A percentile compares a stretch with the other conserved stretches of the same genome.
These are phyloP conservation scores for Suillus bovinus DNA, from an alignment of 768 basidiomycete species.

Conservation along the genomic window DNA sequence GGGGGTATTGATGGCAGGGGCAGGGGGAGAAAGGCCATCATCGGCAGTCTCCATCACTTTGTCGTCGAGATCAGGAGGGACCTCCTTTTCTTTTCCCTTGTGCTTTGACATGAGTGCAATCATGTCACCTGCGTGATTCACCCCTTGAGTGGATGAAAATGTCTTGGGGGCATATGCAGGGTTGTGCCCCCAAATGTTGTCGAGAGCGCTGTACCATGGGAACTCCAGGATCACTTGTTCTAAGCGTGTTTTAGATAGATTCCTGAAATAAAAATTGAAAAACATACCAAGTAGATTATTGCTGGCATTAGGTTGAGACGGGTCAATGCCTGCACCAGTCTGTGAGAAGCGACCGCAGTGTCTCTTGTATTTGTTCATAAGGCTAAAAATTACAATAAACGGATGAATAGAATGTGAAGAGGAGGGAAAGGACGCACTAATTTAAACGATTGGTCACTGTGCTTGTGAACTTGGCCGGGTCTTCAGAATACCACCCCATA, in stretches of 20 bases:
- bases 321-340: not conserved
- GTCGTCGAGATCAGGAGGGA: not conserved
- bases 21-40: not conserved
- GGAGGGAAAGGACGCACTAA: not conserved
- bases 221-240: no score
- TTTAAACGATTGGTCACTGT: not conserved
- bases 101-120: not conserved
- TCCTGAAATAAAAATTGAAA: no score
- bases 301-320: not conserved
- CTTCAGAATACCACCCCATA: not conserved
- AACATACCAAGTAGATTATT: no score
- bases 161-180: not conserved
- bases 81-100: not conserved
- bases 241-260: no score
- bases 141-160: not conserved
- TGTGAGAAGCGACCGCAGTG: not conserved
- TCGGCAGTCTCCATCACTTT: not conserved
- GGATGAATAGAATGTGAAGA: not conserved
- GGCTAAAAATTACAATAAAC: not conserved
- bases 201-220: no score
- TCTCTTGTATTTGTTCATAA: not conserved
- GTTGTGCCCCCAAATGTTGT: no score
- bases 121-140: not conserved
- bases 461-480: not conserved
- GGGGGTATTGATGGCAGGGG: not conserved